Percentiles rank a stretch among this genome's conserved stretches.
phyloP scores from a whole-genome alignment of 2,329 filamentous ascomycete species.

The Diatrype stigma region DNA sequence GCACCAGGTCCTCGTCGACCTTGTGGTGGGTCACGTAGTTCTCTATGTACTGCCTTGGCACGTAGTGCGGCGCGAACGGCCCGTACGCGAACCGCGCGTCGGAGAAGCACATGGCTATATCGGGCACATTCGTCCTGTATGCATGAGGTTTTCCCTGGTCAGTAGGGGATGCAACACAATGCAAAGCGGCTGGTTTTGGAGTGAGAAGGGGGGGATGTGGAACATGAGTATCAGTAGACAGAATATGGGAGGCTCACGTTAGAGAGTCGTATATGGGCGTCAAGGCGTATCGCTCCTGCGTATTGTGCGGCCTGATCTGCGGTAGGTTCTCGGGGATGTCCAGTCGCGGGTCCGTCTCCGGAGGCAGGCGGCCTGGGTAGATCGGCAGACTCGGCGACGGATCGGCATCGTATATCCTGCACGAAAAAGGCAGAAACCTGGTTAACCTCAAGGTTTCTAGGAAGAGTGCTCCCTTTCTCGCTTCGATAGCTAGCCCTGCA shows the following conservation, averaged over 20 bases:
- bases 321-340: constrained; percentile 40
- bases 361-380: constrained; percentile 39
- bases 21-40: constrained; percentile 50
- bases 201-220: too few relatives aligned
- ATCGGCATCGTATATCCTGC: constrained; percentile 48
- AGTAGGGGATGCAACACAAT: too few relatives aligned
- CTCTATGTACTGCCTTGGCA: constrained; percentile 53
- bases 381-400: constrained; percentile 31
- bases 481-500: too few relatives aligned
- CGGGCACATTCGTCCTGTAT: constrained; percentile 53
- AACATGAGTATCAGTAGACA: neutral
- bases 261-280: constrained; percentile 49
- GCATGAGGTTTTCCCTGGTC: too few relatives aligned
- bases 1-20: constrained; percentile 39
- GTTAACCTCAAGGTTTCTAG: too few relatives aligned
- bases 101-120: constrained; percentile 53
- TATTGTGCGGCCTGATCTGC: constrained; percentile 31
- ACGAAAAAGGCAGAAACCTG: too few relatives aligned
- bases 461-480: too few relatives aligned
- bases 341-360: constrained; percentile 43
- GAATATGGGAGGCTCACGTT: constrained; percentile 35
- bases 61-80: constrained; percentile 50
- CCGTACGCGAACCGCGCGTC: constrained; percentile 50
- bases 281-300: constrained; percentile 40
- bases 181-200: too few relatives aligned